These are phyloP conservation scores for Sclerotiophoma versabilis DNA, from an alignment of 2,329 filamentous ascomycete species.

Conservation along the genomic window DNA sequence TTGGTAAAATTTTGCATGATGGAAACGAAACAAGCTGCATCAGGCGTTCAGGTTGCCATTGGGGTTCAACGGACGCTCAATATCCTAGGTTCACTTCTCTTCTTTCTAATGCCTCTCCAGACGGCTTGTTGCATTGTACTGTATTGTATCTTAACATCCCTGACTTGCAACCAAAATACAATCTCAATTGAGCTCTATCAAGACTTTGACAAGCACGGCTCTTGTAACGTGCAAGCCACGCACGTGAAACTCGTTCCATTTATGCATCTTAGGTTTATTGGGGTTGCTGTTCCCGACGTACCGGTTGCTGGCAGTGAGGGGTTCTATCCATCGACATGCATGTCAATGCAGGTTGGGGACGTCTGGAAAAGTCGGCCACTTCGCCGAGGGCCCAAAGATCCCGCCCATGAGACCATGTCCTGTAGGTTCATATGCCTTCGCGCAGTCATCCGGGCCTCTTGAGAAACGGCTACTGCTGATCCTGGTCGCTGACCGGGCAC, in stretches of 20 bases:
- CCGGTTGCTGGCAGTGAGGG: not conserved
- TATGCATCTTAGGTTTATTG: not conserved
- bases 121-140: slow-evolving; percentile 12
- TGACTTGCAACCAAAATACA: not conserved
- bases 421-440: not conserved
- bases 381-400: not conserved
- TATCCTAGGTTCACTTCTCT: slow-evolving; percentile 2
- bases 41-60: slow-evolving; percentile 5
- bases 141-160: not conserved
- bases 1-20: slow-evolving; percentile 16
- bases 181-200: not conserved
- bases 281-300: not conserved
- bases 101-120: slow-evolving; percentile 2
- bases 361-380: not conserved
- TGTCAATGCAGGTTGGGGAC: not conserved
- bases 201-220: not conserved
- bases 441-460: not conserved
- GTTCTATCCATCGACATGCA: not conserved
- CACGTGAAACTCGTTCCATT: not conserved
- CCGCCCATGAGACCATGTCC: not conserved
- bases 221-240: not conserved
- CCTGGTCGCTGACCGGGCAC: not conserved
- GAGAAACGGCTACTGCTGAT: not conserved
- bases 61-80: not conserved
- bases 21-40: slow-evolving; percentile 11